A percentile compares a stretch with the other conserved stretches of the same genome.
These are phyloP conservation scores for Pyronema omphalodes DNA, from an alignment of 495 filamentous ascomycete species.

Conservation along the genomic window DNA sequence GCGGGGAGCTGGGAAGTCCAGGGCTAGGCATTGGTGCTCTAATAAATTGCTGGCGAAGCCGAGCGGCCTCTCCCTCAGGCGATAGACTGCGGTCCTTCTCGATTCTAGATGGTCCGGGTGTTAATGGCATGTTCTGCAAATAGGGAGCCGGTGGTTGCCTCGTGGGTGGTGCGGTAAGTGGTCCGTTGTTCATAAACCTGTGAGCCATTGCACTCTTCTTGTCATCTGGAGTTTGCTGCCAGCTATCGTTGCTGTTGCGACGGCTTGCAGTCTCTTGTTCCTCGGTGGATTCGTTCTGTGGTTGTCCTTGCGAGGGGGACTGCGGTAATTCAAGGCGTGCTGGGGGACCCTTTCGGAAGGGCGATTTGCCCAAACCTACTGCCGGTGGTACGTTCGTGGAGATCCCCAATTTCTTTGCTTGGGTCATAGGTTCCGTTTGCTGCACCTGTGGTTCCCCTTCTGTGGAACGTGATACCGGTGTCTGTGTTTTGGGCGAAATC, in stretches of 20 bases:
- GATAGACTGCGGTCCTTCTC: neutral
- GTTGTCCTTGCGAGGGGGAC: conserved; percentile 10
- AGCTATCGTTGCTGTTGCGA: conserved; percentile 14
- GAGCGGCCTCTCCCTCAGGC: neutral
- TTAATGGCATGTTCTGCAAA: neutral
- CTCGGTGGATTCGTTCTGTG: conserved; percentile 16
- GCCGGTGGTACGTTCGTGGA: conserved; percentile 16
- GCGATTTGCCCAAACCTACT: conserved; percentile 20
- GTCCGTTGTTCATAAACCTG: neutral
- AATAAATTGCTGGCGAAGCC: conserved; percentile 16
- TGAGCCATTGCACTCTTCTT: conserved; percentile 10
- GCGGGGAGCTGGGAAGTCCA: conserved; percentile 72
- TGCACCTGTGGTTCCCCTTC: neutral
- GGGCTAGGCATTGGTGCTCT: conserved; percentile 47
- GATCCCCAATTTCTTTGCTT: conserved; percentile 18
- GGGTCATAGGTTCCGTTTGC: conserved; percentile 1
- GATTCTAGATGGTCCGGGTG: neutral
- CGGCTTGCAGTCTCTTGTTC: conserved; percentile 6
- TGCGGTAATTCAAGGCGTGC: conserved; percentile 15
- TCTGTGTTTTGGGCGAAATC: neutral
- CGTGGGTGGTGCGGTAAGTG: conserved; percentile 2
- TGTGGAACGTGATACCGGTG: neutral
- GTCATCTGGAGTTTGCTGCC: conserved; percentile 20
- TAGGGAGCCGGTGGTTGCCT: neutral
- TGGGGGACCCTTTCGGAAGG: conserved; percentile 20